A percentile compares a stretch with the other conserved stretches of the same genome.
Evolutionary conservation across 1,284 basidiomycete species (phyloP).

Genomic region (Nidula niveotomentosa): DNA sequence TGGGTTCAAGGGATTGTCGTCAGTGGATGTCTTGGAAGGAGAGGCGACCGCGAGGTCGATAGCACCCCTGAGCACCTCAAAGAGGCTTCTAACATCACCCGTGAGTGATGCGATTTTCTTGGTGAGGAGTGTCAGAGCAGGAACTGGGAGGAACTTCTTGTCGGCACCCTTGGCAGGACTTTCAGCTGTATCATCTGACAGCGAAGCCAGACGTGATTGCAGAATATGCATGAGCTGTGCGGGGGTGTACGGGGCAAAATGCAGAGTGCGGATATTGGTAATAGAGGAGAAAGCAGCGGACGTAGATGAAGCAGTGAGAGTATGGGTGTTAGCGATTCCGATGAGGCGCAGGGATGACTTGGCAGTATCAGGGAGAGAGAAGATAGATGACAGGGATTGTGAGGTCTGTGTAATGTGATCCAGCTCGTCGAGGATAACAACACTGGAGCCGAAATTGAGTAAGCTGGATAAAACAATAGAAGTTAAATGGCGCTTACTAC

Average conservation of each 20-base stretch:
- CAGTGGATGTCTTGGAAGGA: conserved; percentile 18
- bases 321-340: conserved; percentile 84
- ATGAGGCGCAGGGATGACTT: conserved; percentile 58
- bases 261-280: conserved; percentile 57
- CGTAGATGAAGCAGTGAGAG: conserved; percentile 58
- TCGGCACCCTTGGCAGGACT: conserved; percentile 28
- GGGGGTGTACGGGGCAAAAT: conserved; percentile 76
- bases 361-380: conserved; percentile 56
- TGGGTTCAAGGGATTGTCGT: conserved; percentile 37
- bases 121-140: conserved; percentile 64
- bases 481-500: conserved; percentile 46
- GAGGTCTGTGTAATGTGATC: conserved; percentile 69
- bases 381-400: conserved; percentile 57
- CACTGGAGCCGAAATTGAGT: conserved; percentile 31
- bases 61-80: conserved; percentile 76
- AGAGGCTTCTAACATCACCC: conserved; percentile 74
- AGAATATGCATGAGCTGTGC: conserved; percentile 67
- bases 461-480: conserved; percentile 8
- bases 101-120: conserved; percentile 79
- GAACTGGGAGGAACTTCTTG: conserved; percentile 58
- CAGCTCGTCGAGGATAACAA: conserved; percentile 78
- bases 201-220: conserved; percentile 50
- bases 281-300: conserved; percentile 36
- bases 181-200: conserved; percentile 25
- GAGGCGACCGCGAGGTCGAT: conserved; percentile 62